Evolutionary conservation across 495 filamentous ascomycete genomes (phyloP).

Genomic region (Daldinia bambusicola): DNA sequence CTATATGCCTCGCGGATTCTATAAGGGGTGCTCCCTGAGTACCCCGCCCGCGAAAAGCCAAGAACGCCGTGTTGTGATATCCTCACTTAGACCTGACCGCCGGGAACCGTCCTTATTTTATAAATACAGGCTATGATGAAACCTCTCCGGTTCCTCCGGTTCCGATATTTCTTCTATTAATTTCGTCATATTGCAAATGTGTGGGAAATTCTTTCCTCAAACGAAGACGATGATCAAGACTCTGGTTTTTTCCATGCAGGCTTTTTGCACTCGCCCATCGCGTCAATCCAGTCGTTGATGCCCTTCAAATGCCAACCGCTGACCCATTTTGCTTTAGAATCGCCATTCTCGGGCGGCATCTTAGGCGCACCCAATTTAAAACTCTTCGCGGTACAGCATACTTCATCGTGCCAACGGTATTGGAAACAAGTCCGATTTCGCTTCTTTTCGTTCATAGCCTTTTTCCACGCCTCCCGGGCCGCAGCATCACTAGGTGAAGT

Average conservation of each 20-base stretch:
- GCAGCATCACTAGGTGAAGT: conserved; percentile 72
- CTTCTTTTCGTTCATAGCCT: conserved; percentile 44
- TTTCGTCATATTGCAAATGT: conserved; percentile 20
- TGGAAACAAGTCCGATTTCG: conserved; percentile 49
- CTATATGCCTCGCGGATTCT: conserved; percentile 22
- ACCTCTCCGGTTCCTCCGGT: conserved; percentile 6
- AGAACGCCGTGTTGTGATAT: conserved; percentile 36
- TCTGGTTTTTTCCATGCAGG: conserved; percentile 46
- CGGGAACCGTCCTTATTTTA: conserved; percentile 11
- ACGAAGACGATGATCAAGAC: conserved; percentile 7
- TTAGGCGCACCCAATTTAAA: conserved; percentile 51
- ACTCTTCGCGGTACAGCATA: conserved; percentile 50
- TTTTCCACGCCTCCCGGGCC: conserved; percentile 48
- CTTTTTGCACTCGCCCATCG: conserved; percentile 47
- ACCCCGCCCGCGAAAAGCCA: conserved; percentile 20
- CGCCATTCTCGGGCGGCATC: conserved; percentile 29
- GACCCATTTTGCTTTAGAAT: conserved; percentile 41
- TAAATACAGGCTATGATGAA: conserved; percentile 17
- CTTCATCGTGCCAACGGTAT: conserved; percentile 50
- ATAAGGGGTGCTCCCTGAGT: conserved; percentile 9
- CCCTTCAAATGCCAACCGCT: conserved; percentile 52
- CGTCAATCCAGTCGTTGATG: conserved; percentile 52
- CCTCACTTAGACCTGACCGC: conserved; percentile 11
- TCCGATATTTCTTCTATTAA: conserved; percentile 21
- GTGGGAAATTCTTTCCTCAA: not conserved